phyloP scores from a whole-genome alignment of 2,329 filamentous ascomycete genomes.

The Phaeosphaeria sp. region DNA sequence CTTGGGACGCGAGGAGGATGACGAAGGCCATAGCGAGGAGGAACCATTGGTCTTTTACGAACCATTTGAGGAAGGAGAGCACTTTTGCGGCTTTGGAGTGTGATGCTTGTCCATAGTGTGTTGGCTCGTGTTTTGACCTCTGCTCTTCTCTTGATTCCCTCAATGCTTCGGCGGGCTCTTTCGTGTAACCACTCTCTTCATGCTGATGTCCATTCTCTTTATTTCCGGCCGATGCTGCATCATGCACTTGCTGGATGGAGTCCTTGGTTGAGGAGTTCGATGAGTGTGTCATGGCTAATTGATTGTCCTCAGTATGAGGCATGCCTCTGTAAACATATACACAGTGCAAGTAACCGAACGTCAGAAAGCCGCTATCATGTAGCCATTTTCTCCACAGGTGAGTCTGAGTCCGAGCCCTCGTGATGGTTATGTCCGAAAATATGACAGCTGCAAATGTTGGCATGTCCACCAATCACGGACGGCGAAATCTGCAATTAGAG shows the following conservation, averaged over 20 bases:
- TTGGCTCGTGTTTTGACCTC: not conserved
- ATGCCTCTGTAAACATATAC: not conserved
- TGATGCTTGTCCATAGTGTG: not conserved
- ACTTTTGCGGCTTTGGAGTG: conserved; percentile 12
- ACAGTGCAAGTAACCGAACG: not conserved
- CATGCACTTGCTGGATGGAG: not conserved
- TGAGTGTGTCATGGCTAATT: not conserved
- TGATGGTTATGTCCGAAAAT: conserved; percentile 4
- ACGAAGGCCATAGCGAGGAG: conserved; percentile 66
- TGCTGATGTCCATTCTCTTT: not conserved
- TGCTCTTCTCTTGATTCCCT: not conserved
- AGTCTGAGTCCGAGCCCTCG: not conserved
- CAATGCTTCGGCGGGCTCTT: not conserved
- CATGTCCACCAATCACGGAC: conserved; percentile 1
- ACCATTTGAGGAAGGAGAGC: conserved; percentile 31
- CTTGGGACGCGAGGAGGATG: conserved; percentile 61
- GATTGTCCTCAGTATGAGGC: not conserved
- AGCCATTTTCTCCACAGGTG: not conserved
- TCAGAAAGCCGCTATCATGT: not conserved
- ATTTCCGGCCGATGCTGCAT: not conserved
- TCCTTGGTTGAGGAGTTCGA: not conserved
- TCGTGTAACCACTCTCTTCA: not conserved
- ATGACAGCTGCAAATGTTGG: conserved; percentile 10
- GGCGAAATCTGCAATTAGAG: not conserved
- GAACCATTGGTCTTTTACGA: conserved; percentile 68